Conservation (phyloP, 441 rosid species). For the Geranium incanum region DNA sequence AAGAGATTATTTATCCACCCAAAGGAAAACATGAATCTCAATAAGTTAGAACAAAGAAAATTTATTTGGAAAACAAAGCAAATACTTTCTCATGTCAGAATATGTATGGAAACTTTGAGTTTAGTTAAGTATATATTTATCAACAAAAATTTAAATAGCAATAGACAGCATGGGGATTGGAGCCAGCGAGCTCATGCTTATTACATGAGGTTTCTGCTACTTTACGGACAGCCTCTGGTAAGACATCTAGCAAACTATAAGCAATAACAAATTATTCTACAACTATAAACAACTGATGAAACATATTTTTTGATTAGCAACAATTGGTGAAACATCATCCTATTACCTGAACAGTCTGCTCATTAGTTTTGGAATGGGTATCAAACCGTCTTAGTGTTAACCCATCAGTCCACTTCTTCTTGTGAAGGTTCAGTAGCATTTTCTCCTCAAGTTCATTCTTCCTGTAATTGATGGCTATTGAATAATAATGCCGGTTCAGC, state of each 20-base stretch:
- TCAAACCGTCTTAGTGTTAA: constrained; percentile 80
- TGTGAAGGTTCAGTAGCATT: constrained; percentile 97
- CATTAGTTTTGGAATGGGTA: constrained; percentile 84
- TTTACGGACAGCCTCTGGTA: background rate
- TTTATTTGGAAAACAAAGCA: background rate
- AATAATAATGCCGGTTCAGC: constrained; percentile 87
- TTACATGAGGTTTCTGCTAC: no score
- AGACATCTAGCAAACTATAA: background rate
- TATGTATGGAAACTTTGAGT: background rate
- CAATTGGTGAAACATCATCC: constrained; percentile 3
- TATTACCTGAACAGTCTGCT: constrained; percentile 86
- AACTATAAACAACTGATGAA: background rate
- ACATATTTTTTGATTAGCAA: background rate
- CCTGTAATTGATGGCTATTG: constrained; percentile 92
- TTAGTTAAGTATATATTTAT: background rate
- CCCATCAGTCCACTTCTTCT: constrained; percentile 98
- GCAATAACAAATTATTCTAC: background rate
- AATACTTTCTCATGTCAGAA: background rate
- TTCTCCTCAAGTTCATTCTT: constrained; percentile 98
- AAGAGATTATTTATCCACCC: background rate
- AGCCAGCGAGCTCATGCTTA: no score
- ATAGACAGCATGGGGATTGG: no score
- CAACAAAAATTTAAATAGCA: background rate
- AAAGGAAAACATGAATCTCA: background rate
- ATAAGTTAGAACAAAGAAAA: background rate